Base-by-base conservation (phyloP, 345 rosid species). In the Hypericum androsaemum region DNA sequence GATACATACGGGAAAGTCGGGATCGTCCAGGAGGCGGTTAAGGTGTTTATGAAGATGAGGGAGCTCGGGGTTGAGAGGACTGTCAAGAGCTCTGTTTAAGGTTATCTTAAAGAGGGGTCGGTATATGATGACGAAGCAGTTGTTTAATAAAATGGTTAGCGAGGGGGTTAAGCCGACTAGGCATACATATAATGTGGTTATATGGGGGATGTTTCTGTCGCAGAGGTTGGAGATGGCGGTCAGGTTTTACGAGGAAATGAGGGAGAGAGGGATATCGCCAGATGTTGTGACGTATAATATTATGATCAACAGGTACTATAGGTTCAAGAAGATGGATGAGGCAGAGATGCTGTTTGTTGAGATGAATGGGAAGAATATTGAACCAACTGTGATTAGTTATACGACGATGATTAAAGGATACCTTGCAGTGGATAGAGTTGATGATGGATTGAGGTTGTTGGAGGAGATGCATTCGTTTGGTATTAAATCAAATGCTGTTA, bases 61-160 rank as follows among this genome's bases (percentile, higher is more conserved):
- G 94, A 89, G 47, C 49, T 89, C 64, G 88, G 90, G 43, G 79
- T 89, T 22, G 65, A 71, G 73, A 89, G 94, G 74, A 84, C 74
- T 52, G 44, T 66, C 1, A 84, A 77, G 68, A 81, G 90, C 71
- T 39, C 51, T 86, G 60, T 89, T 86, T 52, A 86, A 86, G 72
- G 88, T 80, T 52, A 89, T 89, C 38, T 15, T 89, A 47, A 79
- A 86, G 70, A 78, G 86, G 12, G 90, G 97, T 9, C 45, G 95
- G 51, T 84, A 86, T 65, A 80, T 84, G 95, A 89, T 86, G 97
- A 95, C 90, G 8, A 84, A 89, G 59, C 73, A 94, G 68, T 79
- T 68, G 43, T 89, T 86, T 50, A 89, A 86, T 58, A 75, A 69
- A 65, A 86, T 89, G 97, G 11, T 81, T 22, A 63, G 59, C 59